Evolutionary conservation across 1,139 yeast genomes (phyloP), one percentile per base, ranked within the genome.

Genomic region (Geotrichum cucujoidarum): DNA sequence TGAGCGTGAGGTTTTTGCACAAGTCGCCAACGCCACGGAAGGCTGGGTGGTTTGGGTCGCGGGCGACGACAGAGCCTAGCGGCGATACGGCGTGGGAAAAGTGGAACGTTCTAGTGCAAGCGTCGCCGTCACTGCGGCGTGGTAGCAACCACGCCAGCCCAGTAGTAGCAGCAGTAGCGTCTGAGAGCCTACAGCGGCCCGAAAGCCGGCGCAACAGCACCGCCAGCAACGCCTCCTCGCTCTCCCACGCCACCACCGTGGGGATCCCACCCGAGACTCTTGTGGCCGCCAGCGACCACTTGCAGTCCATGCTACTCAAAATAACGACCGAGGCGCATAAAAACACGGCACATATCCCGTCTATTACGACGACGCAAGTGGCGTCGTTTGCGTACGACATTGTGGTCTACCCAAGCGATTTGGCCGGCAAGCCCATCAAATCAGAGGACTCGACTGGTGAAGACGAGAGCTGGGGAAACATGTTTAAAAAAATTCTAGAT

Each of bases 321-420:
- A 76, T 85, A 16, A 67, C 80, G 38, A 74, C 73, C 21, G 64
- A 69, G 21, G 78, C 73, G 14, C 85, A 83, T 57, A 58, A 63
- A 4, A 73, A 81, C 57, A 81, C 78, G 57, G 77, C 72, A 45
- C 89, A 83, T 56, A 79, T 85, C 2, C 95, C 95, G 1, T 85
- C 87, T 0, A 82, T 85, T 18, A 78, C 84, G 4, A 76, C 85
- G 1, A 69, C 81, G 13, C 88, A 81, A 11, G 69, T 76, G 29
- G 68, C 80, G 16, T 90, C 92, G 3, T 85, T 84, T 57, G 87
- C 87, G 0, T 84, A 80, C 60, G 64, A 67, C 44, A 66, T 76
- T 10, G 59, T 63, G 11, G 60, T 71, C 14, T 39, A 39, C 33
- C 43, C 43, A 32, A 25, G 38, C 11, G 38, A 35, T 11, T 7